These are phyloP conservation scores for Daldinia vernicosa DNA, from an alignment of 495 filamentous ascomycete genomes.

Conservation along the genomic window DNA sequence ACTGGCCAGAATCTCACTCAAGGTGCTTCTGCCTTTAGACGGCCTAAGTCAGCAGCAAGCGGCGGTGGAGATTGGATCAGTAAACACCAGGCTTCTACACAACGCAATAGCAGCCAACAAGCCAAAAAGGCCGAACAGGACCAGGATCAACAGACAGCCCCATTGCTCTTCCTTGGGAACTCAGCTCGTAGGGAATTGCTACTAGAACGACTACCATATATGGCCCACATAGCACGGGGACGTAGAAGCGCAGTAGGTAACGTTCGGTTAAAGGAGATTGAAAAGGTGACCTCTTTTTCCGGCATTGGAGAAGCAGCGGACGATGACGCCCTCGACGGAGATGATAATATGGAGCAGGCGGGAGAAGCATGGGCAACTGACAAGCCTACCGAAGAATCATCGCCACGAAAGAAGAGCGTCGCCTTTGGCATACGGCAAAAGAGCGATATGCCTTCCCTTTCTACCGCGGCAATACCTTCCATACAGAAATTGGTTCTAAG, in stretches of 20 bases:
- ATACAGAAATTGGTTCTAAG: constrained; percentile 77
- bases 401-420: constrained; percentile 51
- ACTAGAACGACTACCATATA: constrained; percentile 85
- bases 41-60: constrained; percentile 35
- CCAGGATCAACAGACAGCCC: constrained; percentile 36
- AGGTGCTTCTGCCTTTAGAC: constrained; percentile 56
- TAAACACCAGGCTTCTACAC: constrained; percentile 34
- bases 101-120: constrained; percentile 28
- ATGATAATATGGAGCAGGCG: constrained; percentile 52
- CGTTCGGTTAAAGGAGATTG: constrained; percentile 61
- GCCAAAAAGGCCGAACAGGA: constrained; percentile 24
- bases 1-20: constrained; percentile 45
- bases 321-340: constrained; percentile 59
- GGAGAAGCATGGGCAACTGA: constrained; percentile 68
- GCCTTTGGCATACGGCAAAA: constrained; percentile 44
- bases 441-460: constrained; percentile 25
- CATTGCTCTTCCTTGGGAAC: constrained; percentile 61
- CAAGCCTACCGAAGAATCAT: constrained; percentile 57
- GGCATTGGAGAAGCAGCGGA: constrained; percentile 58
- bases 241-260: constrained; percentile 44
- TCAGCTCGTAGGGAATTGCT: constrained; percentile 77
- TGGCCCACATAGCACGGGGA: constrained; percentile 68
- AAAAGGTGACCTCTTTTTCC: constrained; percentile 73
- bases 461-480: constrained; percentile 50
- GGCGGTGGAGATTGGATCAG: constrained; percentile 52